Evolutionary conservation across 805 yeast genomes (phyloP), one percentile per base, ranked within the genome.

Genomic region (Candida maesae): DNA sequence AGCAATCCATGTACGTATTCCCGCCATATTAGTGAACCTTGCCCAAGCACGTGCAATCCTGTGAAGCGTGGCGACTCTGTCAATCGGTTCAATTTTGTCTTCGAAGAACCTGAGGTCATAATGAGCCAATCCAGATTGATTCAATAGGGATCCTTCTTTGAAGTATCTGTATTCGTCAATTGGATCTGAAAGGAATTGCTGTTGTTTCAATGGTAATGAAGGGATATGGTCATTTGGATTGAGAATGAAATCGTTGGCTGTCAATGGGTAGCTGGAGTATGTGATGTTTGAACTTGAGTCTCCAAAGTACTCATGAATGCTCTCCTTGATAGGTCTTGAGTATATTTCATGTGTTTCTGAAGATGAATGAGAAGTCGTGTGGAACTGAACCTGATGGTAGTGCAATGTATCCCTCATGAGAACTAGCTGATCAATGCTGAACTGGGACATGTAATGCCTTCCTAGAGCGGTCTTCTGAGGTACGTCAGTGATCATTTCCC

Each of bases 1-100:
- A 0, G 80, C 80, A 12, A 77, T 62, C 81, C 81, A 78, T 4
- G 79, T 66, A 10, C 46, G 39, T 12, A 53, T 36, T 1, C 41
- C 23, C 1, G 32, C 12, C 16, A 14, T 25, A 3, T 33, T 40
- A 0, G 57, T 48, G 39, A 55, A 55, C 24, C 49, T 40, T 0
- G 54, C 34, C 60, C 60, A 56, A 14, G 59, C 49, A 16, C 58
- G 37, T 1, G 34, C 46, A 13, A 56, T 51, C 20, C 57, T 42
- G 32, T 56, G 60, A 0, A 56, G 38, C 0, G 44, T 43, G 3
- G 60, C 42, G 7, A 53, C 39, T 8, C 59, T 37, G 27, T 52
- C 56, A 14, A 53, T 42, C 9, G 52, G 50, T 5, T 11, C 14
- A 5, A 49, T n/a, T 28, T 39, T 46, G 1, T 32, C 37, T 14